Base-by-base conservation (phyloP, 805 yeast species). In the Candida nemodendra region DNA sequence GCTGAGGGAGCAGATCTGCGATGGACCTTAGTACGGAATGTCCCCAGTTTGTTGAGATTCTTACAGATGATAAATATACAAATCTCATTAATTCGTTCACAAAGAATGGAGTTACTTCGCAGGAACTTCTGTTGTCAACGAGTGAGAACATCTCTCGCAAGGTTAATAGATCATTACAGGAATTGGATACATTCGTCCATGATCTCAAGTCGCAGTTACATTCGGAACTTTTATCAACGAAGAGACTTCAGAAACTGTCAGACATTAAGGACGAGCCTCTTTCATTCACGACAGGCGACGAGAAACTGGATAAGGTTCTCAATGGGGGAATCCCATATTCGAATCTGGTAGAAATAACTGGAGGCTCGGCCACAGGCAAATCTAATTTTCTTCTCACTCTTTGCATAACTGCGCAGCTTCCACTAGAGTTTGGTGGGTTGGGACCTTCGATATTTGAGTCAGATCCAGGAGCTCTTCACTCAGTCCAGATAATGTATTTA, bases 331-430 rank as follows among this genome's bases (percentile, higher is more conserved):
- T 83, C 4, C 71, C 65, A 2, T 56, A 73, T 3, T 76, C 80
- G 3, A 60, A 69, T 17, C 56, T 84, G 2, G 80, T 89, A 0
- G 98, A 90, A 62, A 56, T 91, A 3, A 80, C 79, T 49, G 98
- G 98, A 0, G 84, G 82, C 18, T 79, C 95, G 34, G 85, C 95
- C 0, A 73, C 84, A 1, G 98, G 96, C 0, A 91, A 91, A 53
- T 81, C 96, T 0, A 95, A 90, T 48, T 62, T 90, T 4, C 62
- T 84, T 18, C 71, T 81, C 65, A 91, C 83, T 47, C 51, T 89
- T 35, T 69, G 84, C 2, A 63, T 79, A 3, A 64, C 79, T 2
- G 77, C 81, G 9, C 88, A 81, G 46, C 48, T 74, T 8, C 72
- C 81, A 0, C 31, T 18, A 9, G 62, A 57, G 13, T 46, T 61